Base-by-base conservation (phyloP, 352 stramenopile genomes). In the Phytophthora constricta region DNA sequence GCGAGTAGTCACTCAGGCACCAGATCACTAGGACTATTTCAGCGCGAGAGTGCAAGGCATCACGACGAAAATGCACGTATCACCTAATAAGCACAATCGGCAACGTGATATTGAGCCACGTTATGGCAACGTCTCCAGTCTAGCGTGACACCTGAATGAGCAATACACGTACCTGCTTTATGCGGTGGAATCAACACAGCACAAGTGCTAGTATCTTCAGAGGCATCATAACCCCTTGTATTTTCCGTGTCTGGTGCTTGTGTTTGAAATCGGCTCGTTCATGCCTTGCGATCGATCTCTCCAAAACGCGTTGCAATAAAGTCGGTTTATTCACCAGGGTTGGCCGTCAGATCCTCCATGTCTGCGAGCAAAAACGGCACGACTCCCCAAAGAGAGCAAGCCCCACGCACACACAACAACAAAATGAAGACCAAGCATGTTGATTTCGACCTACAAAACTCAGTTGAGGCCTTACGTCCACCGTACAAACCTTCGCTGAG, bases 391-490 rank as follows among this genome's bases (percentile, higher is more conserved):
- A 66, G 41, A 56, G 28, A 50, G 34, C 20, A 73, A 66, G 51
- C 20, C 39, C 26, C 45, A 58, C 9, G 58, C 49, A 54, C 63
- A 79, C 62, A 70, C 58, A 79, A 74, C 45, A 74, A 14, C 48
- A 56, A 39, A 52, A 59, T 57, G 68, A 73, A 73, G 66, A 61
- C 68, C 67, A 76, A 76, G 59, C 72, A 76, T 58, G 70, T 79
- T 79, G 62, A 76, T 79, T 47, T 76, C 59, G 63, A 70, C 76
- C 68, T 76, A 79, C 68, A 70, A 58, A 79, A 68, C 73, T 76
- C 73, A 64, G n/a, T 50, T 49, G 43, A 49, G 22, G 50, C 37
- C 41, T 56, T 58, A 63, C 67, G 67, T 65, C 60, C 52, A 70
- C 53, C 58, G 59, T 68, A 67, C 59, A 74, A 76, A 79, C 72